Percentiles rank a stretch among this genome's conserved stretches.
phyloP scores from a whole-genome alignment of 2,329 filamentous ascomycete species.

The Aspergillus versicolor region DNA sequence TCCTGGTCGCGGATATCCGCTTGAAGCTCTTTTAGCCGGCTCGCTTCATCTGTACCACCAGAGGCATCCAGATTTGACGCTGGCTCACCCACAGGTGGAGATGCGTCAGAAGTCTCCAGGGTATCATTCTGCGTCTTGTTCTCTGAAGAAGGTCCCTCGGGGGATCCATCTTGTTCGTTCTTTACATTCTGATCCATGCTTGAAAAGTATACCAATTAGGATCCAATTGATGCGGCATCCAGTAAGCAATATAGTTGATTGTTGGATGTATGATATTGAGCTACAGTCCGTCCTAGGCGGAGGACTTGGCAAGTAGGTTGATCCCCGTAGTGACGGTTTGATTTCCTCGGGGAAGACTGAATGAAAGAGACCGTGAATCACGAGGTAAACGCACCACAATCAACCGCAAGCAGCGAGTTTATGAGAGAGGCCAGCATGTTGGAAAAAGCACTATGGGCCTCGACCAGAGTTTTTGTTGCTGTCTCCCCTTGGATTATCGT shows the following conservation, averaged over 20 bases:
- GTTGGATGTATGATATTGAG: not conserved
- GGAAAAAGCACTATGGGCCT: not conserved
- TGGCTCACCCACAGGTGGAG: not conserved
- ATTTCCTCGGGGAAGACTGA: not conserved
- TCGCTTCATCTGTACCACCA: conserved; percentile 52
- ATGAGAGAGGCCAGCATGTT: not conserved
- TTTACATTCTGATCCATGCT: conserved; percentile 7
- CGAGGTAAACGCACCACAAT: not conserved
- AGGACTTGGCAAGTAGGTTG: not conserved
- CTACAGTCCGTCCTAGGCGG: not conserved
- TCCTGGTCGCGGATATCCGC: conserved; percentile 78
- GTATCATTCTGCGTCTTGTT: not conserved
- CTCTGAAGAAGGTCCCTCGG: not conserved
- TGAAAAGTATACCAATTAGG: not conserved
- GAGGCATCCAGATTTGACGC: not conserved
- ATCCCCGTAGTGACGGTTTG: not conserved
- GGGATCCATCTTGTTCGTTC: not conserved
- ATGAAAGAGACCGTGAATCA: not conserved
- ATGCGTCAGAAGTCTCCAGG: not conserved
- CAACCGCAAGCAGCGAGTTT: not conserved
- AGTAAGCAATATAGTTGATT: not conserved
- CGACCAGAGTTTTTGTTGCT: not conserved
- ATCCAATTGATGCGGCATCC: not conserved
- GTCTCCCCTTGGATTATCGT: conserved; percentile 1
- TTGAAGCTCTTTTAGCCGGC: conserved; percentile 62